Conservation (phyloP, 257 asterid species). For the Primulina tabacum region DNA sequence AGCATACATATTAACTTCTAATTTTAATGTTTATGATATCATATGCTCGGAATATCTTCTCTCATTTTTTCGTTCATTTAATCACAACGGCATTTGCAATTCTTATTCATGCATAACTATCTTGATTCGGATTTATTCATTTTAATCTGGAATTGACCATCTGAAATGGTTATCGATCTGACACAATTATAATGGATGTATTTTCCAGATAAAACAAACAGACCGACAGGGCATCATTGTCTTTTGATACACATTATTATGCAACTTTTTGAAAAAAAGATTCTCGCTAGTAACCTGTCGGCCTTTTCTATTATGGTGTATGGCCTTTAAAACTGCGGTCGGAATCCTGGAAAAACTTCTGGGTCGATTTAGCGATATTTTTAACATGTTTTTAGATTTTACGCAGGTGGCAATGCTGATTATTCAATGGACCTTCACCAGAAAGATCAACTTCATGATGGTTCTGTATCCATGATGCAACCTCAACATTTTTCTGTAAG, state of each 20-base stretch:
- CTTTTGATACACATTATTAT: constrained; percentile 2
- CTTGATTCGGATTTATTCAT: background rate
- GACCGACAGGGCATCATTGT: background rate
- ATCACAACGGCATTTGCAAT: constrained; percentile 7
- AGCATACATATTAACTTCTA: background rate
- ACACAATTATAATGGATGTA: constrained; percentile 12
- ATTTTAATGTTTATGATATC: too few species aligned
- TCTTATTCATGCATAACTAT: constrained; percentile 6
- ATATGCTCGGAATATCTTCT: too few species aligned
- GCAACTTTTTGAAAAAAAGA: too few species aligned
- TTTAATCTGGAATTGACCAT: constrained; percentile 5
- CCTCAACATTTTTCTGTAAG: constrained; percentile 89
- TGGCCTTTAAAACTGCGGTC: background rate
- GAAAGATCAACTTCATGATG: constrained; percentile 87
- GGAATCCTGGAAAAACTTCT: background rate
- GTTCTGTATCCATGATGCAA: constrained; percentile 83
- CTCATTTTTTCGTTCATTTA: constrained; percentile 8
- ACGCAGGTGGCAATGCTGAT: constrained; percentile 80
- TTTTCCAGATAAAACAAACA: background rate
- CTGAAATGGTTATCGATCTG: constrained; percentile 7
- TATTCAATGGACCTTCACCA: constrained; percentile 81
- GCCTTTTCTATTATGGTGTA: background rate
- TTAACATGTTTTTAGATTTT: constrained; percentile 26
- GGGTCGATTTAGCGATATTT: constrained; percentile 2
- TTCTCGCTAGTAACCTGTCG: background rate